Evolutionary conservation across 495 filamentous ascomycete species (phyloP).

Genomic region (Xylona heveae): DNA sequence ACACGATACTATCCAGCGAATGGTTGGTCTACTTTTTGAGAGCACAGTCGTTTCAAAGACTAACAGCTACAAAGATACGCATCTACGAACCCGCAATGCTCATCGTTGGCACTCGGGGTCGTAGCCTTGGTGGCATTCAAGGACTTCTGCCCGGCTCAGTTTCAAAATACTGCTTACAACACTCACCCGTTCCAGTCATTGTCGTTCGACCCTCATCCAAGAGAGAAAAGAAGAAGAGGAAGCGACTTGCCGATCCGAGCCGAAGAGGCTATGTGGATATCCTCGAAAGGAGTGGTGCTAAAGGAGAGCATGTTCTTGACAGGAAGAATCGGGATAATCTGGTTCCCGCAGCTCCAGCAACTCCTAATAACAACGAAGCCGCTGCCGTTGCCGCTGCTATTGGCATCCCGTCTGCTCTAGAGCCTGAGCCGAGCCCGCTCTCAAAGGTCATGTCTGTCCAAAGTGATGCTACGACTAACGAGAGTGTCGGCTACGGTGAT

Average conservation of each 20-base stretch:
- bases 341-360: not conserved
- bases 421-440: not conserved
- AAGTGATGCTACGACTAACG: not conserved
- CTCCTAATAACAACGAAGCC: slow-evolving; percentile 14
- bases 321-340: slow-evolving; percentile 6
- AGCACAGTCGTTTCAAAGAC: not conserved
- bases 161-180: slow-evolving; percentile 90
- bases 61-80: slow-evolving; percentile 40
- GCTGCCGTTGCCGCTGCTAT: slow-evolving; percentile 15
- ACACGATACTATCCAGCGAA: slow-evolving; percentile 76
- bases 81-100: slow-evolving; percentile 89
- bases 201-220: slow-evolving; percentile 84
- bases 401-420: slow-evolving; percentile 8
- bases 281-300: slow-evolving; percentile 32
- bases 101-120: slow-evolving; percentile 82
- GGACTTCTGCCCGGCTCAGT: slow-evolving; percentile 82
- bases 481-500: not conserved
- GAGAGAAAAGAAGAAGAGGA: slow-evolving; percentile 77
- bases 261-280: slow-evolving; percentile 68
- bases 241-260: slow-evolving; percentile 58
- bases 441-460: not conserved
- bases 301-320: slow-evolving; percentile 9
- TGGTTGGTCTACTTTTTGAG: slow-evolving; percentile 36
- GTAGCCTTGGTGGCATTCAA: slow-evolving; percentile 72
- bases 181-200: slow-evolving; percentile 90